These are phyloP conservation scores for Hanseniaspora pseudoguilliermondii DNA, from an alignment of 805 yeast genomes.

Conservation along the genomic window DNA sequence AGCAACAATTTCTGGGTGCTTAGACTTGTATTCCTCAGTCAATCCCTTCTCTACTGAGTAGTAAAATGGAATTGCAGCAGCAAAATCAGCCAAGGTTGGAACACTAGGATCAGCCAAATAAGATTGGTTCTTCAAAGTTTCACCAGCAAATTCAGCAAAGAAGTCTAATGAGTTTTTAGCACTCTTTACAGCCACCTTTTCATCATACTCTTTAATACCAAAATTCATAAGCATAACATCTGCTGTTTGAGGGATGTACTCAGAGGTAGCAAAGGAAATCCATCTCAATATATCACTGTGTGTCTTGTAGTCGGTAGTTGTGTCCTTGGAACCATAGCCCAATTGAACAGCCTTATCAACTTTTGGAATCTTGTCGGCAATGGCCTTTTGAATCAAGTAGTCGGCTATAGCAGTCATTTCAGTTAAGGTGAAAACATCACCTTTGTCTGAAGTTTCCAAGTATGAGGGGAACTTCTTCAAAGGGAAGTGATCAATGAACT, in stretches of 20 bases:
- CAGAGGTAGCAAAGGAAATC: background rate
- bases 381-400: background rate
- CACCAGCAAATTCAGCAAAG: background rate
- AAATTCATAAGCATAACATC: background rate
- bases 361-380: background rate
- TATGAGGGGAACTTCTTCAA: background rate
- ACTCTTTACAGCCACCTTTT: background rate
- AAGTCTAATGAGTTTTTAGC: background rate
- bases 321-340: background rate
- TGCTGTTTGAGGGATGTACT: background rate
- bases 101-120: background rate
- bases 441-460: background rate
- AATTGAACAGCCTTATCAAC: background rate
- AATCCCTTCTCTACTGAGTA: background rate
- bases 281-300: background rate
- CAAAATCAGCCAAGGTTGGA: background rate
- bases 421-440: background rate
- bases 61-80: background rate
- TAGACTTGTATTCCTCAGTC: background rate
- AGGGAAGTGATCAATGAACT: constrained; percentile 1
- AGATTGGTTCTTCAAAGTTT: background rate
- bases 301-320: background rate
- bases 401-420: constrained; percentile 1
- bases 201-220: background rate
- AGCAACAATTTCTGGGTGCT: background rate